Percentiles rank a stretch among this genome's conserved stretches.
Conservation (phyloP, 805 yeast genomes). For the Monosporozyma unispora region DNA sequence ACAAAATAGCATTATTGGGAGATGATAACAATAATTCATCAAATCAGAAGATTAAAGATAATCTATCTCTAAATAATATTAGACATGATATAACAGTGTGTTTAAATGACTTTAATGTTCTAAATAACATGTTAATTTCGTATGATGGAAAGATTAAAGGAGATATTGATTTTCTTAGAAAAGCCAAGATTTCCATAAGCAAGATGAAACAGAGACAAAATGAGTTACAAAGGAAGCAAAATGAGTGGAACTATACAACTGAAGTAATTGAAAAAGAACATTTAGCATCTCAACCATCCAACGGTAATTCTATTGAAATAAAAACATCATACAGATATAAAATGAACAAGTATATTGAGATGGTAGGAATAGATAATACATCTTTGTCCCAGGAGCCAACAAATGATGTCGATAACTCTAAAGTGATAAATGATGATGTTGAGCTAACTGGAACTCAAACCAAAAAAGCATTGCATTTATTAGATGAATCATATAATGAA, state of each 20-base stretch:
- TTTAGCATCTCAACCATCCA: background rate
- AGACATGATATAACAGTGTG: constrained; percentile 24
- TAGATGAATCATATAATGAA: constrained; percentile 7
- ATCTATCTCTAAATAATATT: constrained; percentile 13
- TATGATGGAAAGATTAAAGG: constrained; percentile 20
- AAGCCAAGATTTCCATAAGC: constrained; percentile 9
- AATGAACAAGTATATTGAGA: constrained; percentile 19
- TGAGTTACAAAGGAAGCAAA: constrained; percentile 8
- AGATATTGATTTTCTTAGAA: constrained; percentile 12
- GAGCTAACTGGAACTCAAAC: background rate
- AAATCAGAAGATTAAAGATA: background rate
- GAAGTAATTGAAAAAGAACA: background rate
- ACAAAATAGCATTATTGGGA: constrained; percentile 13
- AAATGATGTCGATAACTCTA: background rate
- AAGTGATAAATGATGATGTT: background rate
- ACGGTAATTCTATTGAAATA: constrained; percentile 5
- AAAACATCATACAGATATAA: constrained; percentile 13
- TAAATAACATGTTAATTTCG: constrained; percentile 20
- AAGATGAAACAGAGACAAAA: constrained; percentile 8
- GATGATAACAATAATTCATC: background rate
- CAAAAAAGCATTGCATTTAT: constrained; percentile 7
- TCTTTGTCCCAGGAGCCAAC: constrained; percentile 7
- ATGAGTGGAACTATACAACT: constrained; percentile 1
- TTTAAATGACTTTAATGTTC: constrained; percentile 19
- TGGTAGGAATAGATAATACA: constrained; percentile 20